Percentiles rank a stretch among this genome's conserved stretches.
Evolutionary conservation across 2,329 filamentous ascomycete genomes (phyloP).

Genomic region (Cladosporium sp.): DNA sequence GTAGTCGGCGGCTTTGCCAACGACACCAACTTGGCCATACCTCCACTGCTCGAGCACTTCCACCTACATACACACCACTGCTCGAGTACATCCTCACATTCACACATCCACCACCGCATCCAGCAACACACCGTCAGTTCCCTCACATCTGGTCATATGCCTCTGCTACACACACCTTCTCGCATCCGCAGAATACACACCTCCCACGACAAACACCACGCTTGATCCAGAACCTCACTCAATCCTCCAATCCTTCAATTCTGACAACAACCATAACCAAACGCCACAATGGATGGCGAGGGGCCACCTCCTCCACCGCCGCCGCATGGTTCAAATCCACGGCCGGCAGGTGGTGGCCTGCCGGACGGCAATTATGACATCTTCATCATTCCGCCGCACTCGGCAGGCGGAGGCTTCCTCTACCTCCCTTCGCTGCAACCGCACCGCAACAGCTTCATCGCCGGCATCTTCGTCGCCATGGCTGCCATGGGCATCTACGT

Average conservation of each 20-base stretch:
- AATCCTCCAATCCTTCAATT: too few relatives aligned
- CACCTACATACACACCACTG: not conserved
- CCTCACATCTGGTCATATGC: constrained; percentile 9
- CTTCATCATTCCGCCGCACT: constrained; percentile 91
- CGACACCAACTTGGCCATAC: too few relatives aligned
- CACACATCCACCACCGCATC: not conserved
- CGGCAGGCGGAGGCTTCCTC: constrained; percentile 80
- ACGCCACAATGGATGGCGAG: constrained; percentile 17
- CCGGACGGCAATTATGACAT: constrained; percentile 94
- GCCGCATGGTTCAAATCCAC: constrained; percentile 75
- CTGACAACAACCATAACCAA: too few relatives aligned
- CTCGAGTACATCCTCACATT: not conserved
- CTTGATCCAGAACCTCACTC: not conserved
- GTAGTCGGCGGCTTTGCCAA: too few relatives aligned
- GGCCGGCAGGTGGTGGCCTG: constrained; percentile 58
- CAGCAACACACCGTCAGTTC: not conserved
- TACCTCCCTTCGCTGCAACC: constrained; percentile 88
- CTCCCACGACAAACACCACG: constrained; percentile 10
- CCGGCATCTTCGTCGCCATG: constrained; percentile 75
- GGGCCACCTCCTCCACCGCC: constrained; percentile 73
- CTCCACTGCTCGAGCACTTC: not conserved
- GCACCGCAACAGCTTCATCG: constrained; percentile 84
- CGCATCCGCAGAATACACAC: constrained; percentile 10
- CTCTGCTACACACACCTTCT: not conserved
- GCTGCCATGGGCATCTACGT: constrained; percentile 68